Percentiles rank a stretch among this genome's conserved stretches.
These are phyloP conservation scores for Fusarium vanettenii DNA, from an alignment of 2,329 filamentous ascomycete species.

Conservation along the genomic window DNA sequence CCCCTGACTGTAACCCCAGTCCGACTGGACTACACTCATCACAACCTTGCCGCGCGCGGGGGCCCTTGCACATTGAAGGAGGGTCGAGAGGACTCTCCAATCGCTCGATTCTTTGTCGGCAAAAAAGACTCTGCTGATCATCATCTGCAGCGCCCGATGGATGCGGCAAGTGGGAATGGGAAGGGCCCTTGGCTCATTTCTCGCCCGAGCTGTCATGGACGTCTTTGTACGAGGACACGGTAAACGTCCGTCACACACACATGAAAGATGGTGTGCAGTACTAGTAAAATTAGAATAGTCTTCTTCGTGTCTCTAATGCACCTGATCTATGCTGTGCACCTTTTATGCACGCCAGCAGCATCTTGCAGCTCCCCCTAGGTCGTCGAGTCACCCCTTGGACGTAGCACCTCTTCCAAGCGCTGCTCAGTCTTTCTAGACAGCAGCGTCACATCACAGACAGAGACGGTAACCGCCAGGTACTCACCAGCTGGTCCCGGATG, in stretches of 20 bases:
- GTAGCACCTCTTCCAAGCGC: neutral
- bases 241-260: neutral
- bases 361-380: neutral
- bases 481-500: slow-evolving; percentile 9
- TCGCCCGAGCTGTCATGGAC: neutral
- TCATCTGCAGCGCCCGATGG: slow-evolving; percentile 34
- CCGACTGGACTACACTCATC: slow-evolving; percentile 4
- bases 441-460: slow-evolving; percentile 8
- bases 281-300: slow-evolving; percentile 30
- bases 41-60: neutral
- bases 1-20: slow-evolving; percentile 4
- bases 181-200: slow-evolving; percentile 16
- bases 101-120: slow-evolving; percentile 20
- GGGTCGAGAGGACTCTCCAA: neutral
- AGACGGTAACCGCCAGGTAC: neutral
- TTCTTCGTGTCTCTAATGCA: neutral
- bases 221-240: neutral
- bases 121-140: slow-evolving; percentile 38
- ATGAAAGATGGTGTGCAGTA: neutral
- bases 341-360: slow-evolving; percentile 3
- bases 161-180: slow-evolving; percentile 11
- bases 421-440: neutral
- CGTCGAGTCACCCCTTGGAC: neutral
- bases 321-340: neutral
- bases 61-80: neutral